Evolutionary conservation across 1,139 yeast species (phyloP), one percentile per base, ranked within the genome.

Genomic region (Pichia sp.): DNA sequence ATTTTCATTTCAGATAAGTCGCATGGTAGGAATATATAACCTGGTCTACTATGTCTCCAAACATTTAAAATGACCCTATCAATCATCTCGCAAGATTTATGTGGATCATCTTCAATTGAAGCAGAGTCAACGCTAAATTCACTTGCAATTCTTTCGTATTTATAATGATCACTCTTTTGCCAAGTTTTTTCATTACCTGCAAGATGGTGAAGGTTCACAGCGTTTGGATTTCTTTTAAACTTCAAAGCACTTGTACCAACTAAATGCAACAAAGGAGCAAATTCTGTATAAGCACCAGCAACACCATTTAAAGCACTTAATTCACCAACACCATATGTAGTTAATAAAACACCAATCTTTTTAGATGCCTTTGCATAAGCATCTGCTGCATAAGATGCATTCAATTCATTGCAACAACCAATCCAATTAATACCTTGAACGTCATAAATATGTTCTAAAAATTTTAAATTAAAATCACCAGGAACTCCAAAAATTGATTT

Each of bases 301-400:
- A 85, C 72, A 42, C 95, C 96, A 65, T 87, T 87, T 53, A 87
- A 64, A 12, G 95, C 95, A 45, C 87, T 79, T 49, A 87, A 73
- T 65, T 87, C 96, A 48, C 96, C 96, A 41, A 87, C 96, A 46
- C 95, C 96, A 64, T 72, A 84, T 20, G 87, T 80, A 35, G 87
- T 77, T 45, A 74, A 64, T 46, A 74, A 56, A 1, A 69, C 76
- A 20, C 72, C 61, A 53, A 74, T 66, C 54, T 68, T 66, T 30
- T 60, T 58, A 32, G 73, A 65, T 38, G 71, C 72, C 51, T 85
- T 75, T 22, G 86, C 78, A 58, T 82, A 85, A 23, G 90, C 94
- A 56, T 85, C 94, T 29, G 85, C 87, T 25, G 89, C 84, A 57
- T 85, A 85, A 24, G 87, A 82, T 25, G 81, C 80, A 53, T 78